Conservation (phyloP, 2,329 filamentous ascomycete genomes). For the Fusarium staphyleae region DNA sequence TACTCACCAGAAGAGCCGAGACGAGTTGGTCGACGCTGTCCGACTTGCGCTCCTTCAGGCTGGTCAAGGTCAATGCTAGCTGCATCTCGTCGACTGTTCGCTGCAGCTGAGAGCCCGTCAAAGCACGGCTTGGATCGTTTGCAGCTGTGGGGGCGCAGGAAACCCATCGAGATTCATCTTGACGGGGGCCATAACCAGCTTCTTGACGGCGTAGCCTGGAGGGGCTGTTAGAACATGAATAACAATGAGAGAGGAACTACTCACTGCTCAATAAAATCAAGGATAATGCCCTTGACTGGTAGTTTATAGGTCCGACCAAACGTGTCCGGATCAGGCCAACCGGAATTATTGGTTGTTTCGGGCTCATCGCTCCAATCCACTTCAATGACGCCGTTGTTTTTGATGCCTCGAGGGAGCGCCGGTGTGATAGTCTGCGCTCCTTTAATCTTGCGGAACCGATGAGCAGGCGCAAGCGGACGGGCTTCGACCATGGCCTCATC, state of each 20-base stretch:
- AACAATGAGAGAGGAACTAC: constrained; percentile 37
- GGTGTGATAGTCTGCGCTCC: constrained; percentile 60
- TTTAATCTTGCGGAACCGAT: constrained; percentile 68
- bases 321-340: constrained; percentile 64
- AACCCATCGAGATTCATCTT: constrained; percentile 43
- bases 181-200: constrained; percentile 48
- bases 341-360: constrained; percentile 61
- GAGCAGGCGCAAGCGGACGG: constrained; percentile 65
- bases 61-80: constrained; percentile 68
- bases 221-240: constrained; percentile 22
- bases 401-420: constrained; percentile 66
- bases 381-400: constrained; percentile 76
- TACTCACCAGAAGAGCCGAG: constrained; percentile 68
- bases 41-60: constrained; percentile 59
- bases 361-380: constrained; percentile 67
- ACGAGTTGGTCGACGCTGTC: constrained; percentile 62
- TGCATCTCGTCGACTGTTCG: constrained; percentile 68
- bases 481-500: constrained; percentile 74
- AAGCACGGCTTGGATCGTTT: constrained; percentile 28
- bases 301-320: constrained; percentile 72
- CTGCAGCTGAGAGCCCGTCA: constrained; percentile 48
- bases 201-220: constrained; percentile 48
- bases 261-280: constrained; percentile 75
- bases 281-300: constrained; percentile 68
- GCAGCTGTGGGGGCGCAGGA: constrained; percentile 38